Evolutionary conservation across 306 rosid genomes (phyloP), one percentile per base, ranked within the genome.

Genomic region (Quercus berberidifolia): DNA sequence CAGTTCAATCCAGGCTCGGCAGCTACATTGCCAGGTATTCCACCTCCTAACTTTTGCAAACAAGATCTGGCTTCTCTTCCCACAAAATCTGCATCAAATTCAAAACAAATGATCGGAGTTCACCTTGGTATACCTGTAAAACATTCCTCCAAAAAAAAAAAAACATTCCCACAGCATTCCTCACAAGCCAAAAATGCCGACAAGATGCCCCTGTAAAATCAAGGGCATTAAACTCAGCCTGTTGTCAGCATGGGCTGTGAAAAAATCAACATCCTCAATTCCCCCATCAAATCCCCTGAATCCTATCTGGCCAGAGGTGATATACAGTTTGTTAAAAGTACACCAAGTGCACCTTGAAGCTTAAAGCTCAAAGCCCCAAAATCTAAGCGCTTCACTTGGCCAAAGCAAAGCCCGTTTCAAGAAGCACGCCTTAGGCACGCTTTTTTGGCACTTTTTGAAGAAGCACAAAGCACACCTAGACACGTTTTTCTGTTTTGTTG

Each of bases 31-130:
- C 38, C 51, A 77, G 41, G 74, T 65, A 58, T 73, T 73, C 55
- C 4, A 55, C 80, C n/a, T 59, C 19, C 69, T 21, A 74, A 59
- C 56, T 55, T 49, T 5, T 58, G 73, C 69, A 52, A 51, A 69
- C 77, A 38, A 38, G 20, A 71, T 30, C 76, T 26, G 60, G 55
- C 55, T 8, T 54, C 78, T 51, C 72, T 81, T 77, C 76, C n/a
- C 41, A 77, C 64, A 82, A 25, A 20, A 83, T 88, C 91, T 88
- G 91, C 79, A 33, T 33, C 25, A 35, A 67, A 33, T 35, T 46
- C 10, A 19, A 67, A 28, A 64, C 70, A 64, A 2, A 2, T 6
- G 26, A 0, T 46, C 19, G 33, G 25, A 19, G 51, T 67, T 67
- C 49, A 33, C 64, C 31, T 21, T 58, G 65, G 23, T 10, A 6